Conservation (phyloP, 176 grass and related monocot genomes). For the Oryza australiensis region DNA sequence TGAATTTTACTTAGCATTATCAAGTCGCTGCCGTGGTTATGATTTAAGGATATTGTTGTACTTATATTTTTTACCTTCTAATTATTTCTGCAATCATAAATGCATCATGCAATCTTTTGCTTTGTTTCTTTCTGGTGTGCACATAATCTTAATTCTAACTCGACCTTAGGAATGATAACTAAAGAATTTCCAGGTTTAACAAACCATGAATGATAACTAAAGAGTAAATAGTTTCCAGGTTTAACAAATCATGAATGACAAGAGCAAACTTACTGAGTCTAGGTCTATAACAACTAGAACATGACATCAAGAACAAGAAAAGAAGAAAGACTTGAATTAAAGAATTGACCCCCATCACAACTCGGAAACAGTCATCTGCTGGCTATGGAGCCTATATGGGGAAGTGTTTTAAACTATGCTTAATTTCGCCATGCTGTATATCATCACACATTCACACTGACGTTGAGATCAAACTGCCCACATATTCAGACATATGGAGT, state of each 20-base stretch:
- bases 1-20: not conserved
- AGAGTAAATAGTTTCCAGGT: not conserved
- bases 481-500: slow-evolving; percentile 34
- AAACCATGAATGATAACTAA: not conserved
- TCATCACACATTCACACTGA: slow-evolving; percentile 1
- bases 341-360: not conserved
- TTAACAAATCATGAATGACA: not conserved
- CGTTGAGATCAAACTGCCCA: slow-evolving; percentile 39
- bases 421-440: not conserved
- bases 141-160: not conserved
- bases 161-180: not conserved
- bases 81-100: not conserved
- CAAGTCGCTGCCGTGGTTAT: not conserved
- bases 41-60: slow-evolving; percentile 10
- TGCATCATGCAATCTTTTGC: not conserved
- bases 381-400: not conserved
- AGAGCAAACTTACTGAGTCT: not conserved
- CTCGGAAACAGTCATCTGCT: not conserved
- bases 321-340: not conserved
- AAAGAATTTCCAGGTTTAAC: not conserved
- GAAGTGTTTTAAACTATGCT: not conserved
- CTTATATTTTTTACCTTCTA: not conserved
- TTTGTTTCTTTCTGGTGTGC: not conserved
- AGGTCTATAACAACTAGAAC: not conserved
- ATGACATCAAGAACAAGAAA: not conserved